phyloP scores from a whole-genome alignment of 2,329 filamentous ascomycete genomes.

The Penicillium sp. region DNA sequence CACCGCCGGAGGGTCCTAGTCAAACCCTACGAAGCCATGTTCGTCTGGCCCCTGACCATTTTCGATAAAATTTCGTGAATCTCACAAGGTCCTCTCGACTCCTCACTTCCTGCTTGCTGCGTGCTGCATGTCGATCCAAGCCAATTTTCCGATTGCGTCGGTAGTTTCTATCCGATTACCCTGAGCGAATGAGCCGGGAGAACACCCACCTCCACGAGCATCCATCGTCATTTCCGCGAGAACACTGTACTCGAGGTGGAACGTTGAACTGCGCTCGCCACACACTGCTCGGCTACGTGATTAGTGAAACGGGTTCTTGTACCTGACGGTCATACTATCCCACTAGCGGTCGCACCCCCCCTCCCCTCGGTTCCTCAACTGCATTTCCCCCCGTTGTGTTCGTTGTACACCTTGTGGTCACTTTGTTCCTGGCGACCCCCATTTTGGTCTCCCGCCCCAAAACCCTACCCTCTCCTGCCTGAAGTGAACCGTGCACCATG shows the following conservation, averaged over 20 bases:
- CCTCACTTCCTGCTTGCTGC: background rate
- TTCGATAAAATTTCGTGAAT: constrained; percentile 4
- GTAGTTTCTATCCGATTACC: constrained; percentile 8
- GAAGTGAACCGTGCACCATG: constrained; percentile 29
- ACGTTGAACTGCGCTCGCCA: background rate
- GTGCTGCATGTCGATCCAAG: constrained; percentile 20
- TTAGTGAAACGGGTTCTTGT: constrained; percentile 3
- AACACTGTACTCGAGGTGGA: no score
- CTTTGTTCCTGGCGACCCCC: constrained; percentile 1
- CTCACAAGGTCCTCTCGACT: constrained; percentile 20
- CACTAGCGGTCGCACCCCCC: constrained; percentile 8
- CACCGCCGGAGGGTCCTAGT: constrained; percentile 1
- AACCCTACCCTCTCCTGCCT: constrained; percentile 3
- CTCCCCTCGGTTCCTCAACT: constrained; percentile 2
- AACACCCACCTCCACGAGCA: background rate
- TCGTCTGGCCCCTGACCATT: constrained; percentile 2
- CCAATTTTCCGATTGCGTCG: constrained; percentile 22
- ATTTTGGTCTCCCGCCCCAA: background rate
- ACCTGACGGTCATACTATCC: constrained; percentile 6
- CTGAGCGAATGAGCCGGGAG: constrained; percentile 16
- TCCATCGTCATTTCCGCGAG: no score
- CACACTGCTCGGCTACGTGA: constrained; percentile 9
- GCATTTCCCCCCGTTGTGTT: constrained; percentile 3
- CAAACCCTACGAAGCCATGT: background rate
- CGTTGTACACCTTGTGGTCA: constrained; percentile 3